Evolutionary conservation across 1,284 basidiomycete genomes (phyloP).

Genomic region (Earliella scabrosa): DNA sequence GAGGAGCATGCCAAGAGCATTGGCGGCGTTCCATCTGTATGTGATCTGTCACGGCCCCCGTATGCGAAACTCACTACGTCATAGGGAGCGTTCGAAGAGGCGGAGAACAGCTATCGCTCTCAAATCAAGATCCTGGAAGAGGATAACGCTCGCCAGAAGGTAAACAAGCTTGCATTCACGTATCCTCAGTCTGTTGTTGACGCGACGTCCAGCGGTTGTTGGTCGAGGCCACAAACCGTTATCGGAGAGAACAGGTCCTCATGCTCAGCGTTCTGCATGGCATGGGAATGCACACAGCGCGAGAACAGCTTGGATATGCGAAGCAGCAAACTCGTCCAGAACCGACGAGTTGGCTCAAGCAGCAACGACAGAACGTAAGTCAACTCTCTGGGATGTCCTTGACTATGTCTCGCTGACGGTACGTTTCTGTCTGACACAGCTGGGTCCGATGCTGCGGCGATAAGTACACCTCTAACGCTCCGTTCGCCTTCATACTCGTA

Average conservation of each 20-base stretch:
- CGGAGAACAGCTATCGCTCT: slow-evolving; percentile 67
- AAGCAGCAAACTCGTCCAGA: slow-evolving; percentile 46
- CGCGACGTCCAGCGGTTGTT: slow-evolving; percentile 49
- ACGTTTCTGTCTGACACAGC: slow-evolving; percentile 35
- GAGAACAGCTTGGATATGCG: slow-evolving; percentile 49
- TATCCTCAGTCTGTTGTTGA: slow-evolving; percentile 5
- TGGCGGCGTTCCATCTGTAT: slow-evolving; percentile 32
- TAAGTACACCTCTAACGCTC: slow-evolving; percentile 13
- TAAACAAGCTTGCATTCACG: slow-evolving; percentile 9
- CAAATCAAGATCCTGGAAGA: slow-evolving; percentile 76
- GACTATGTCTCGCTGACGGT: neutral
- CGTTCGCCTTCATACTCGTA: neutral
- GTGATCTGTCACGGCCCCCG: slow-evolving; percentile 3
- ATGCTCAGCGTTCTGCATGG: slow-evolving; percentile 80
- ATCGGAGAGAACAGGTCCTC: slow-evolving; percentile 78
- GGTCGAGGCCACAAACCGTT: slow-evolving; percentile 61
- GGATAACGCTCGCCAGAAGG: slow-evolving; percentile 68
- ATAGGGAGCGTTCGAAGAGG: slow-evolving; percentile 71
- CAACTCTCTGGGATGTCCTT: too few relatives aligned
- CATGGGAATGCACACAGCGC: slow-evolving; percentile 65
- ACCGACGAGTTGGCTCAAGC: slow-evolving; percentile 62
- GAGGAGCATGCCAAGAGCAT: slow-evolving; percentile 67
- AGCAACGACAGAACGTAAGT: slow-evolving; percentile 59
- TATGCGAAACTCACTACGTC: neutral
- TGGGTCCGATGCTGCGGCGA: slow-evolving; percentile 39